Conservation (phyloP, 2,329 filamentous ascomycete species). For the Aspergillus persii region DNA sequence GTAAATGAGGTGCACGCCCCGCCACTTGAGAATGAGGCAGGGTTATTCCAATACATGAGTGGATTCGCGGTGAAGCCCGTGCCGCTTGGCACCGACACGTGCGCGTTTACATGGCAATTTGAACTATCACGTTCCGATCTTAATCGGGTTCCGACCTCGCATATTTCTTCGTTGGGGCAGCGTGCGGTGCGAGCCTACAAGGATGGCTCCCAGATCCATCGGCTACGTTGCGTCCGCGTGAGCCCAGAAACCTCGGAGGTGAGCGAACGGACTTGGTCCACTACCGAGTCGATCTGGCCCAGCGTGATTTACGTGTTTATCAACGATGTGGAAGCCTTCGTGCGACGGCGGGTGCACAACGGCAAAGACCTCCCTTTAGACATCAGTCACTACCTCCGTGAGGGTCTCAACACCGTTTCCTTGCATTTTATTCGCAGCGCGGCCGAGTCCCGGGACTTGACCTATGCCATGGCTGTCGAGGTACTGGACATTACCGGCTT, state of each 20-base stretch:
- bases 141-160: constrained; percentile 32
- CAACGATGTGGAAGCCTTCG: constrained; percentile 58
- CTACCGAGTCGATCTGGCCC: constrained; percentile 68
- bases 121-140: constrained; percentile 29
- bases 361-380: constrained; percentile 75
- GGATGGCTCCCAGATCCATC: constrained; percentile 60
- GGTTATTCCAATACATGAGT: constrained; percentile 38
- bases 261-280: constrained; percentile 58
- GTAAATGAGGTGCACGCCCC: constrained; percentile 35
- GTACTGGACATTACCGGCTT: constrained; percentile 56
- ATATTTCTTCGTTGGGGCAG: constrained; percentile 17
- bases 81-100: constrained; percentile 24
- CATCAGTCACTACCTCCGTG: constrained; percentile 59
- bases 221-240: constrained; percentile 64
- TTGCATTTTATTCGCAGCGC: constrained; percentile 48
- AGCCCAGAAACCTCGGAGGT: constrained; percentile 28
- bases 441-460: constrained; percentile 31
- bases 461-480: constrained; percentile 70
- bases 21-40: constrained; percentile 22
- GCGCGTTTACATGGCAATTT: constrained; percentile 36
- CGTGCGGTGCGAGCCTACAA: constrained; percentile 35
- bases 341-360: constrained; percentile 68
- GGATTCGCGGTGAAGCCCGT: constrained; percentile 31
- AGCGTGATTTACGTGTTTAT: constrained; percentile 65
- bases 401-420: constrained; percentile 62